These are phyloP conservation scores for Xylariaceae sp. DNA, from an alignment of 2,329 filamentous ascomycete genomes.

Conservation along the genomic window DNA sequence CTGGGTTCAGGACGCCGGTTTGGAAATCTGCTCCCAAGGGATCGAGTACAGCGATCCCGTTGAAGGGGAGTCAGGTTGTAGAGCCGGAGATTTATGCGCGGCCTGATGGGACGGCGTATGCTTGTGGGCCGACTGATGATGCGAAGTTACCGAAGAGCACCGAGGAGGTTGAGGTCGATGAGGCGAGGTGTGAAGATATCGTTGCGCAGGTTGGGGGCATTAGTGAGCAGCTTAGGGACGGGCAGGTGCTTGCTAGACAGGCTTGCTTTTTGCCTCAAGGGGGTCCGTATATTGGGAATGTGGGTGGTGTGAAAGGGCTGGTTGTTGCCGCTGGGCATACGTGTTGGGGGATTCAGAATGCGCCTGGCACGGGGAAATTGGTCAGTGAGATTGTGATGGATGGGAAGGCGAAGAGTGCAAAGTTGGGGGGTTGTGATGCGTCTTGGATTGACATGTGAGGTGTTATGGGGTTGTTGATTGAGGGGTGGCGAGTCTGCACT, in stretches of 20 bases:
- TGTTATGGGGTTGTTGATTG: constrained; percentile 16
- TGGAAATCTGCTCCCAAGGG: constrained; percentile 18
- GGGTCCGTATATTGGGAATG: constrained; percentile 67
- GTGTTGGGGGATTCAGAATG: constrained; percentile 83
- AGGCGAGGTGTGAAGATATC: constrained; percentile 65
- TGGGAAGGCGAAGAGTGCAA: constrained; percentile 56
- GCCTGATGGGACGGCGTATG: constrained; percentile 72
- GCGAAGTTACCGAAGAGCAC: constrained; percentile 61
- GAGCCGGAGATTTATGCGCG: constrained; percentile 76
- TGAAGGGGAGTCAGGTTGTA: constrained; percentile 42
- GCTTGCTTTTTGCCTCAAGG: constrained; percentile 76
- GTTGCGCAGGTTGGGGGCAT: constrained; percentile 59
- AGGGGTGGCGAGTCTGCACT: constrained; percentile 7
- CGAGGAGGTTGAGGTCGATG: constrained; percentile 64
- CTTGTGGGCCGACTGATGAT: constrained; percentile 66
- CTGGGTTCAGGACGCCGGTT: constrained; percentile 43
- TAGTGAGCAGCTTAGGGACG: constrained; percentile 51
- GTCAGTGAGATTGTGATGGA: constrained; percentile 65
- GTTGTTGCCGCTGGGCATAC: constrained; percentile 72
- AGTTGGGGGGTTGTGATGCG: constrained; percentile 54
- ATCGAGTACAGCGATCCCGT: constrained; percentile 8
- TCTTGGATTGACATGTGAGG: constrained; percentile 35
- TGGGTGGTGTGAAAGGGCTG: constrained; percentile 57
- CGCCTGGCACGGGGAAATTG: constrained; percentile 66
- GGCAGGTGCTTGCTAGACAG: constrained; percentile 61